A percentile compares a stretch with the other conserved stretches of the same genome.
Evolutionary conservation across 164 flowering plant species (phyloP).

Genomic region (Malania oleifera): DNA sequence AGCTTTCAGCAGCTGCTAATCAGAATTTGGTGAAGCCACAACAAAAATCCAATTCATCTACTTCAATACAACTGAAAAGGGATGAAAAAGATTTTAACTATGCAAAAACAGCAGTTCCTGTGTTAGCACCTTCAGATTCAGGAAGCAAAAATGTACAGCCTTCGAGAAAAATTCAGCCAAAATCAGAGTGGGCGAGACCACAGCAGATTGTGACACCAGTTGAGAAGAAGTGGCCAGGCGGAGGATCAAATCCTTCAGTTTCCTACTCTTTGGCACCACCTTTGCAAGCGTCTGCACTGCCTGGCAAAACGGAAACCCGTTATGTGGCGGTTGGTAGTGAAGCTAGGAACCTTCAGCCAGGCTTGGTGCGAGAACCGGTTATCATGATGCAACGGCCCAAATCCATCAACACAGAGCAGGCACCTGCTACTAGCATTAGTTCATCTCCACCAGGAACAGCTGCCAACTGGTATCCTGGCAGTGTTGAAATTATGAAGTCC

Average conservation of each 20-base stretch:
- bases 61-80: constrained; percentile 44
- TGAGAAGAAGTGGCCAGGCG: constrained; percentile 51
- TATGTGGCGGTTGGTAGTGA: constrained; percentile 41
- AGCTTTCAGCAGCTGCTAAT: too few species aligned
- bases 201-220: too few species aligned
- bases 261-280: constrained; percentile 44
- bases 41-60: constrained; percentile 26
- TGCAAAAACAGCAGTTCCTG: constrained; percentile 32
- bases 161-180: constrained; percentile 36
- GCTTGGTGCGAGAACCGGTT: constrained; percentile 56
- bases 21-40: constrained; percentile 30
- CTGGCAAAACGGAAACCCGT: constrained; percentile 37
- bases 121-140: constrained; percentile 28
- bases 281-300: constrained; percentile 36
- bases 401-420: constrained; percentile 38
- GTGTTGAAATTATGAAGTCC: constrained; percentile 35
- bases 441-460: constrained; percentile 39
- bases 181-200: too few species aligned
- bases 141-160: constrained; percentile 36
- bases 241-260: constrained; percentile 37
- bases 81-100: constrained; percentile 73
- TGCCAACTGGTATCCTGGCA: constrained; percentile 41
- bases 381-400: constrained; percentile 75
- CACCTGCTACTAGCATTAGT: constrained; percentile 24
- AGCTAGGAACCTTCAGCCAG: constrained; percentile 36